Evolutionary conservation across 176 grass and related monocot species (phyloP).

Genomic region (Carex scoparia): DNA sequence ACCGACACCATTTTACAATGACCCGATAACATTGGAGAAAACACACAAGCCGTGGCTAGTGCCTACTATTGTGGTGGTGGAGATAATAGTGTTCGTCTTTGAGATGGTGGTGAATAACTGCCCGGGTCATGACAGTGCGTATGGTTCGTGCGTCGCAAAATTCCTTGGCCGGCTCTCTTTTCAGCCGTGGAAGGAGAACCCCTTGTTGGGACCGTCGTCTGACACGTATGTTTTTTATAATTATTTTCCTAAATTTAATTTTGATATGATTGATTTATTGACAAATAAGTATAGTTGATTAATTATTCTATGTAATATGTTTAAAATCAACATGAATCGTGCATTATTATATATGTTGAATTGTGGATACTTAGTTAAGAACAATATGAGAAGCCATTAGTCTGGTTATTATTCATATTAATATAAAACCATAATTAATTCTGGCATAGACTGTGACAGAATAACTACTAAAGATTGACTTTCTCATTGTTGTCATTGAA

Average conservation of each 20-base stretch:
- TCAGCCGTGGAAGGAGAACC: conserved; percentile 86
- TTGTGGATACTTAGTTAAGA: not conserved
- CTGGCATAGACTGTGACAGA: not conserved
- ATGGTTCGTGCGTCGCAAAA: conserved; percentile 34
- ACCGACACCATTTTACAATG: conserved; percentile 53
- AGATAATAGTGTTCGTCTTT: conserved; percentile 58
- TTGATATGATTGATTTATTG: not conserved
- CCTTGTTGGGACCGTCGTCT: conserved; percentile 57
- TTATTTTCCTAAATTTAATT: not conserved
- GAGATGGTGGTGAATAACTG: conserved; percentile 76
- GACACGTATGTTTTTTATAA: conserved; percentile 39
- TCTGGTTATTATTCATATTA: not conserved
- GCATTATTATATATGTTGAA: too few species aligned
- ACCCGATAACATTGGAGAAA: conserved; percentile 32
- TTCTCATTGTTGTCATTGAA: not conserved
- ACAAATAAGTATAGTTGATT: not conserved
- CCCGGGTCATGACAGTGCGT: conserved; percentile 31
- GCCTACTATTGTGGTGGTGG: conserved; percentile 50
- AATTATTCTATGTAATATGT: not conserved
- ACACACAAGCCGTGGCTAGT: conserved; percentile 60
- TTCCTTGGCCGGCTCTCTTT: conserved; percentile 70
- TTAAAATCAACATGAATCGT: not conserved
- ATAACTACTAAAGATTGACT: not conserved
- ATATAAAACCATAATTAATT: not conserved
- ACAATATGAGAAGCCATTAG: not conserved